Conservation (phyloP, 2,329 filamentous ascomycete species). For the Colletotrichum navitas region DNA sequence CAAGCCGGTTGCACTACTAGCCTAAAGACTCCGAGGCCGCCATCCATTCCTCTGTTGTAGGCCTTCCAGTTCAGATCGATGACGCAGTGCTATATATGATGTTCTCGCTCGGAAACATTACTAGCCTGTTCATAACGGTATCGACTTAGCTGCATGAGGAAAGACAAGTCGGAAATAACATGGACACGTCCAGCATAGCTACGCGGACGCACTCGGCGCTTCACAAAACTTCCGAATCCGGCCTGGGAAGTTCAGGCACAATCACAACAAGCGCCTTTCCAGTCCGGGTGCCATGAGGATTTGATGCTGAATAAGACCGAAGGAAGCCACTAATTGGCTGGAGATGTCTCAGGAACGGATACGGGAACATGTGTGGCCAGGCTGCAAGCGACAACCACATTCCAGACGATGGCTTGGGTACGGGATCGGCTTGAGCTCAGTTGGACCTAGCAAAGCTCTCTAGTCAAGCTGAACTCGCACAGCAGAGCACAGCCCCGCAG, state of each 20-base stretch:
- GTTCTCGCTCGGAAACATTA: not conserved
- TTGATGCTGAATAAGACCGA: not conserved
- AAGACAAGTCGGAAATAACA: not conserved
- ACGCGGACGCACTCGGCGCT: slow-evolving; percentile 23
- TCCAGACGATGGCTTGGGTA: slow-evolving; percentile 15
- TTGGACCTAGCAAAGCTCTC: not conserved
- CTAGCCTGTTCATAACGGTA: not conserved
- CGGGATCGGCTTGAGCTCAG: slow-evolving; percentile 23
- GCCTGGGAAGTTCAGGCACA: slow-evolving; percentile 14
- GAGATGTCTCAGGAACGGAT: slow-evolving; percentile 25
- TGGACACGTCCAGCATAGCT: not conserved
- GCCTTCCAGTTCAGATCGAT: not conserved
- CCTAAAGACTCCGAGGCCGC: not conserved
- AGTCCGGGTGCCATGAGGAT: slow-evolving; percentile 13
- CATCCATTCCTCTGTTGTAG: not conserved
- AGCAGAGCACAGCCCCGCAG: not conserved
- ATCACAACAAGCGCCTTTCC: slow-evolving; percentile 13
- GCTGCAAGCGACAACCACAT: slow-evolving; percentile 34
- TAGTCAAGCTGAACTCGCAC: not conserved
- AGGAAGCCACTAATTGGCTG: slow-evolving; percentile 2
- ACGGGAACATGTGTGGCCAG: slow-evolving; percentile 11
- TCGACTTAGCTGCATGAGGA: not conserved
- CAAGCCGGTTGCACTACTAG: not conserved
- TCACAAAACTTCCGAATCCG: slow-evolving; percentile 25
- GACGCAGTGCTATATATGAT: not conserved